Percentiles rank a stretch among this genome's conserved stretches.
Evolutionary conservation across 108 stramenopile genomes (phyloP).

Genomic region (Aurantiochytrium sp.): DNA sequence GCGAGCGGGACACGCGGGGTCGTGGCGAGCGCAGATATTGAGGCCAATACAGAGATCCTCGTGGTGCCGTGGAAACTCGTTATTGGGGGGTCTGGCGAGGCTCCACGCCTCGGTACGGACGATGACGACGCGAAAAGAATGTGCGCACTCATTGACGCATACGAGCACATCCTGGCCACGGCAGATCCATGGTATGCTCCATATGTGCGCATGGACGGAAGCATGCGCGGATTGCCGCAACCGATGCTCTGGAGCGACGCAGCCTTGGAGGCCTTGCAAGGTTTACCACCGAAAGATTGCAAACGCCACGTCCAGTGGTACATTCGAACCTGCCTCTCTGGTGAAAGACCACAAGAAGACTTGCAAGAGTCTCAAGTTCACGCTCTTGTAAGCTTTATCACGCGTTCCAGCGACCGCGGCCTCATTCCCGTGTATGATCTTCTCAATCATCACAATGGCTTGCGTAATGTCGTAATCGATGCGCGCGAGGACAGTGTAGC

Average conservation of each 20-base stretch:
- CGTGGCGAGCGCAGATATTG: not conserved
- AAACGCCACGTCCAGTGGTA: not conserved
- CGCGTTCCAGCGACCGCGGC: not conserved
- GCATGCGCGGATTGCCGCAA: not conserved
- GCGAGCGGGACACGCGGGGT: not conserved
- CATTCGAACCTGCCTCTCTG: too few relatives aligned
- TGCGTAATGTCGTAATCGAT: conserved; percentile 16
- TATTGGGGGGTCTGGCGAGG: too few relatives aligned
- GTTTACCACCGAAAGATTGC: not conserved
- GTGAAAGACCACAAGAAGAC: too few relatives aligned
- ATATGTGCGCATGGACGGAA: not conserved
- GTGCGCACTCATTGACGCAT: too few relatives aligned
- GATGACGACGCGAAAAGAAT: too few relatives aligned
- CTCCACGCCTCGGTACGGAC: too few relatives aligned
- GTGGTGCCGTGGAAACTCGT: not conserved
- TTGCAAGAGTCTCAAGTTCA: not conserved
- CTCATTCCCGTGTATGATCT: conserved; percentile 34
- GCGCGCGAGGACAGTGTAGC: not conserved
- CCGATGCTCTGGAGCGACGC: not conserved
- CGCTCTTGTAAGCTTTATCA: not conserved
- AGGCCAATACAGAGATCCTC: not conserved
- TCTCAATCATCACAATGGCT: conserved; percentile 33
- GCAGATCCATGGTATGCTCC: too few relatives aligned
- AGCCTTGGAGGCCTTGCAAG: not conserved
- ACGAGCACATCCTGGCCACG: too few relatives aligned